A percentile compares a stretch with the other conserved stretches of the same genome.
These are phyloP conservation scores for Tuber borchii DNA, from an alignment of 495 filamentous ascomycete genomes.

Conservation along the genomic window DNA sequence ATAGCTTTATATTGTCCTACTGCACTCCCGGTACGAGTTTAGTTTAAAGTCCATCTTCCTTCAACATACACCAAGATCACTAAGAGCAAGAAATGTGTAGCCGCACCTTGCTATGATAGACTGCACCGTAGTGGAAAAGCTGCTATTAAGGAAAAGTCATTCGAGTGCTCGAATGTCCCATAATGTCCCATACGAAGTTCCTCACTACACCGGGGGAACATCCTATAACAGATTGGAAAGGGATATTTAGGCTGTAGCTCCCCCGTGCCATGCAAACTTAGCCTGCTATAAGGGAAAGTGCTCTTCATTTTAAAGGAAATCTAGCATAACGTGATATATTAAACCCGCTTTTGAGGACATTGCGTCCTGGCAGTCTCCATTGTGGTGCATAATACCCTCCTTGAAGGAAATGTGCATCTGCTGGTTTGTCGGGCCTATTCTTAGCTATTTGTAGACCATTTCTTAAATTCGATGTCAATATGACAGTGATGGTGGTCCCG, in stretches of 20 bases:
- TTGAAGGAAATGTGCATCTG: not conserved
- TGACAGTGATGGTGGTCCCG: not conserved
- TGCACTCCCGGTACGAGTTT: no score
- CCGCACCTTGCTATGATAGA: no score
- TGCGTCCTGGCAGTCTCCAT: not conserved
- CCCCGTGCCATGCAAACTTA: not conserved
- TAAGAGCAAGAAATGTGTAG: no score
- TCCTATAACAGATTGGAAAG: not conserved
- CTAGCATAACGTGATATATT: not conserved
- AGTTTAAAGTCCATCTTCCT: no score
- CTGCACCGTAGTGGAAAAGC: no score
- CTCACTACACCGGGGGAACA: not conserved
- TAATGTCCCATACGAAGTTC: no score
- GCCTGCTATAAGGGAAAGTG: not conserved
- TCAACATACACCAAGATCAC: no score
- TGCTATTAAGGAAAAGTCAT: no score
- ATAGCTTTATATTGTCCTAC: no score
- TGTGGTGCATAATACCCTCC: not conserved
- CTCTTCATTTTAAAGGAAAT: not conserved
- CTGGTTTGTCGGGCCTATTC: not conserved
- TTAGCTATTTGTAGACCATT: not conserved
- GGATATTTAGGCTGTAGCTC: not conserved
- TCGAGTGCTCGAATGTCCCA: no score
- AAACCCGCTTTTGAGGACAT: not conserved
- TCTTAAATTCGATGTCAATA: not conserved